phyloP scores from a whole-genome alignment of 495 filamentous ascomycete genomes.

The Talaromyces nanjingensis region DNA sequence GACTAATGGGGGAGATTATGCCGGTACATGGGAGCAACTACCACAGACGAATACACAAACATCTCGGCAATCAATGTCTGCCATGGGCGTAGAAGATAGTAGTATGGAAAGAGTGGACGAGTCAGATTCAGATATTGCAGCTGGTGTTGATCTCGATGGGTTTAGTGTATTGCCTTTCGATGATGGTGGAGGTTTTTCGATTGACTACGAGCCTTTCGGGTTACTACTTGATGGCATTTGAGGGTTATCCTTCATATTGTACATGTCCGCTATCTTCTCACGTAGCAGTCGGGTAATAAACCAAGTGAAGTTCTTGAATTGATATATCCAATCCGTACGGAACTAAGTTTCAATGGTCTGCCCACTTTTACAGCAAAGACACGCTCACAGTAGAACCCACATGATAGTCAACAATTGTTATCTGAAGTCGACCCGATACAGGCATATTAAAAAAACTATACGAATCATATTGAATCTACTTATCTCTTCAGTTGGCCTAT shows the following conservation, averaged over 20 bases:
- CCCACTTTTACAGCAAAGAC: background rate
- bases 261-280: background rate
- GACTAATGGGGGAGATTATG: background rate
- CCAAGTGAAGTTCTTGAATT: background rate
- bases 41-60: background rate
- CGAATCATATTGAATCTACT: background rate
- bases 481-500: background rate
- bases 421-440: background rate
- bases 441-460: background rate
- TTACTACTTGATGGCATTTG: constrained; percentile 8
- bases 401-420: background rate
- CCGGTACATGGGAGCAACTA: background rate
- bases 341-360: background rate
- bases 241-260: background rate
- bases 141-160: constrained; percentile 5
- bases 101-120: background rate
- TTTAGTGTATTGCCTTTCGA: constrained; percentile 7
- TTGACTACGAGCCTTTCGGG: constrained; percentile 7
- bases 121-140: constrained; percentile 1
- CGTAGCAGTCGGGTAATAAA: background rate
- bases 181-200: constrained; percentile 4
- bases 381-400: background rate
- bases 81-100: background rate
- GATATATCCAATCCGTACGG: background rate
- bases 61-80: background rate